Evolutionary conservation across 2,329 filamentous ascomycete species (phyloP).

Genomic region (Aurifilum marmelostoma): DNA sequence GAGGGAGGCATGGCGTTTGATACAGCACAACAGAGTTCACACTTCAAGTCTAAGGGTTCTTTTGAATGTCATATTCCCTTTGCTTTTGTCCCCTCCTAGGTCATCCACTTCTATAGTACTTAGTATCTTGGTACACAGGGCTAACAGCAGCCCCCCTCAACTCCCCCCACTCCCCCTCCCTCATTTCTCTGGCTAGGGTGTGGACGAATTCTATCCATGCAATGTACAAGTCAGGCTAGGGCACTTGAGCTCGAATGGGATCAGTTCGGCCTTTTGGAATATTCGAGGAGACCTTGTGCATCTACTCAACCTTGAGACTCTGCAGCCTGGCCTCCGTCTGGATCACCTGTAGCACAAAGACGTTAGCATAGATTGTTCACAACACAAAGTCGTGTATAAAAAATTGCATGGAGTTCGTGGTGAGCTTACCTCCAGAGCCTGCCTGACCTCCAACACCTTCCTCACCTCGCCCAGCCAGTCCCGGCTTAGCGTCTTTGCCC

Average conservation of each 20-base stretch:
- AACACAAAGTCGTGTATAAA: background rate
- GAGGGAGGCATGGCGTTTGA: no score
- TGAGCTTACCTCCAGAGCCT: constrained; percentile 86
- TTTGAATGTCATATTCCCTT: background rate
- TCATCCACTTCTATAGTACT: constrained; percentile 23
- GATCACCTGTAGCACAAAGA: constrained; percentile 67
- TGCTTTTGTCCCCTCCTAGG: constrained; percentile 18
- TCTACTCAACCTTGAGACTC: constrained; percentile 79
- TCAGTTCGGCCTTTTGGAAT: background rate
- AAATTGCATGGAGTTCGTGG: no score
- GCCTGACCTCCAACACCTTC: constrained; percentile 90
- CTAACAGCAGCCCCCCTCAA: constrained; percentile 6
- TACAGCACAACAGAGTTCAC: background rate
- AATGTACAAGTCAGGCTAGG: constrained; percentile 8
- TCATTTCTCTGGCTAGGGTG: constrained; percentile 11
- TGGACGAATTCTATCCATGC: background rate
- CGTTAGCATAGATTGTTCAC: constrained; percentile 33
- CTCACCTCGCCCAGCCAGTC: constrained; percentile 93
- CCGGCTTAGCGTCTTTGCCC: constrained; percentile 91
- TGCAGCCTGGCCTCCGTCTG: constrained; percentile 87
- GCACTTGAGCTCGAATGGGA: background rate
- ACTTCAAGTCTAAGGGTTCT: background rate
- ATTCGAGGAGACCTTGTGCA: background rate
- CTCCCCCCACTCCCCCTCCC: background rate
- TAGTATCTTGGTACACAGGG: constrained; percentile 27